These are phyloP conservation scores for Eucalyptus polyanthemos DNA, from an alignment of 345 rosid genomes.

Conservation along the genomic window DNA sequence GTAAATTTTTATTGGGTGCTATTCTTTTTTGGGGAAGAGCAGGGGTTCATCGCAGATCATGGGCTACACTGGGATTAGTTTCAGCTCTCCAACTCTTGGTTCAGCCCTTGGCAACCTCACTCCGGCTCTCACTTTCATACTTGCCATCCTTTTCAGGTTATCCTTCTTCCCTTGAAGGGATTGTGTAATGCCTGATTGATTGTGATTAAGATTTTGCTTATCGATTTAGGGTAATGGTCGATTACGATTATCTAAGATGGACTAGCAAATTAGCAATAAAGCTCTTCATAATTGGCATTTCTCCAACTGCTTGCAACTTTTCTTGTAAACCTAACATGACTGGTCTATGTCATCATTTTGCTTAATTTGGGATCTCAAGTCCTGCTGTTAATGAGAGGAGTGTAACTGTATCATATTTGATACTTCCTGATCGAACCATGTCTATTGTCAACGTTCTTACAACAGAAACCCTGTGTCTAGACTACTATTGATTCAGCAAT, in stretches of 20 bases:
- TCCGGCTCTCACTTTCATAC: not conserved
- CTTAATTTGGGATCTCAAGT: not conserved
- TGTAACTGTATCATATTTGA: not conserved
- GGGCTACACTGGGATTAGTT: constrained; percentile 79
- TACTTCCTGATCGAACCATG: not conserved
- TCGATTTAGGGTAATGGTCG: not conserved
- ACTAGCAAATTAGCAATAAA: constrained; percentile 13
- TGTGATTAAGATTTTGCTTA: not conserved
- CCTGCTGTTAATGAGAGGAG: not conserved
- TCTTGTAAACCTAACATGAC: constrained; percentile 39
- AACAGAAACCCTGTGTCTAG: not conserved
- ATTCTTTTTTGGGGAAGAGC: not conserved
- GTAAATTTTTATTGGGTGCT: not conserved
- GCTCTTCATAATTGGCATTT: constrained; percentile 17
- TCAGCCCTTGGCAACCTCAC: not conserved
- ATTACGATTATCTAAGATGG: constrained; percentile 53
- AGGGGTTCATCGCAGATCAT: constrained; percentile 72
- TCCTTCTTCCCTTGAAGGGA: constrained; percentile 38
- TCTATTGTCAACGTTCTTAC: not conserved
- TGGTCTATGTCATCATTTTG: not conserved
- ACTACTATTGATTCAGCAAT: not conserved
- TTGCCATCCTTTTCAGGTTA: not conserved
- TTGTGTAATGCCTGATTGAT: constrained; percentile 26
- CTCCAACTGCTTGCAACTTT: constrained; percentile 63
- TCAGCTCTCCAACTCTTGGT: constrained; percentile 2